Base-by-base conservation (phyloP, 2,329 filamentous ascomycete genomes). In the Xylaria sp. region DNA sequence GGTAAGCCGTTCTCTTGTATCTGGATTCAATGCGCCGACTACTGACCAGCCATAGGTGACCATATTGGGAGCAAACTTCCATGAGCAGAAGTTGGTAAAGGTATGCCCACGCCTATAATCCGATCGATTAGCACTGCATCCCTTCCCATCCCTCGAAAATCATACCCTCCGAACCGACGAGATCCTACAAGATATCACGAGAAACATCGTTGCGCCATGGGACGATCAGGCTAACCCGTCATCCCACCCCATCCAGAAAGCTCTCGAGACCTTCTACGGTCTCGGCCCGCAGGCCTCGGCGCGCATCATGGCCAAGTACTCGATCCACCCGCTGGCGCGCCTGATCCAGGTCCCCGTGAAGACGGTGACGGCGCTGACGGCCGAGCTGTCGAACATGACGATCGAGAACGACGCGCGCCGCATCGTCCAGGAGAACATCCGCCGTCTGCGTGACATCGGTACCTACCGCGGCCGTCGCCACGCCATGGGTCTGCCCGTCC, bases 401-500 rank as follows among this genome's bases (percentile, higher is more conserved):
- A 91, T 97, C 69, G 94, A 97, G 75, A 96, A 89, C 74, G 92
- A 97, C 70, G 81, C 95, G 65, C 81, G 86, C 70, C 84, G 89
- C 71, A 78, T 90, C 60, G 77, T 97, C 44, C 82, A 88, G 69
- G 91, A 96, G 54, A 94, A 97, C 71, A 96, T 99, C 67, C 81
- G 81, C 72, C 81, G 93, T 61, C 71, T 99, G 74, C 90, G 89
- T 73, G 92, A 97, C 69, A 97, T 96, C 79, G 92, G 92, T 54
- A 87, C 88, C 3, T 96, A 96, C 72, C 81, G 94, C 56, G 94
- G 94, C 65, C 87, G 90, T 74, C 81, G 94, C 66, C 94, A 99
- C 79, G 93, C 93, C 59, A 92, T 97, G 88, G 85, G 88, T 62
- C 76, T 97, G 77, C 94, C 94, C 3, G 93, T 94, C 57, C 84